Evolutionary conservation across 1,139 yeast genomes (phyloP).

Genomic region (Diutina neorugosa): DNA sequence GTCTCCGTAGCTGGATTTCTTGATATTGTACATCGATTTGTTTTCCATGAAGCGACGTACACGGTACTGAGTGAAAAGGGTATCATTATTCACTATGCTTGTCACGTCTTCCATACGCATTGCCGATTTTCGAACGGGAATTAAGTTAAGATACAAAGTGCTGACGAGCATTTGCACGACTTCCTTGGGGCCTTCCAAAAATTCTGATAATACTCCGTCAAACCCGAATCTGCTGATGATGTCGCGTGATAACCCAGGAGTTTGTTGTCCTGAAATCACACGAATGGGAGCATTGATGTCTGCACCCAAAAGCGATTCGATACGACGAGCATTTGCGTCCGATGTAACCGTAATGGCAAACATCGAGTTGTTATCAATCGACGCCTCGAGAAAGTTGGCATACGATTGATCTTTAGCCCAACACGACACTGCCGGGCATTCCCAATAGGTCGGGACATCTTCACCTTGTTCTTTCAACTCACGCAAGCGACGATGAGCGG

Average conservation of each 20-base stretch:
- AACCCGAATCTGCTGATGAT: conserved; percentile 45
- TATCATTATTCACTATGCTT: conserved; percentile 12
- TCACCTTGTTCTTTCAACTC: not conserved
- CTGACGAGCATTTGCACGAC: conserved; percentile 68
- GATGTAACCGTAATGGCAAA: conserved; percentile 34
- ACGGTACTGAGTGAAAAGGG: not conserved
- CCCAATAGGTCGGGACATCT: conserved; percentile 27
- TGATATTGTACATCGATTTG: conserved; percentile 31
- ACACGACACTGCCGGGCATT: conserved; percentile 69
- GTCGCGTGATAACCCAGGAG: conserved; percentile 15
- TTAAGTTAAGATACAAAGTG: conserved; percentile 39
- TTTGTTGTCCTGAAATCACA: conserved; percentile 10
- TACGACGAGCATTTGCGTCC: conserved; percentile 29
- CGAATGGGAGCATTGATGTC: conserved; percentile 26
- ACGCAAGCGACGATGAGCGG: not conserved
- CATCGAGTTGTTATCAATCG: conserved; percentile 41
- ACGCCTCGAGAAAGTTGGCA: conserved; percentile 46
- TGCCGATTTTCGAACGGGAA: conserved; percentile 47
- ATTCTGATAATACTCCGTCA: conserved; percentile 69
- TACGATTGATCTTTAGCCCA: conserved; percentile 35
- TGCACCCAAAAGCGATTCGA: conserved; percentile 20
- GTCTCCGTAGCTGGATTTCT: conserved; percentile 47
- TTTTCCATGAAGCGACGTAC: conserved; percentile 30
- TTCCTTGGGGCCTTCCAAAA: conserved; percentile 59
- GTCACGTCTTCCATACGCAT: conserved; percentile 27